These are phyloP conservation scores for Elongisporangium undulatum DNA, from an alignment of 352 stramenopile genomes.

Conservation along the genomic window DNA sequence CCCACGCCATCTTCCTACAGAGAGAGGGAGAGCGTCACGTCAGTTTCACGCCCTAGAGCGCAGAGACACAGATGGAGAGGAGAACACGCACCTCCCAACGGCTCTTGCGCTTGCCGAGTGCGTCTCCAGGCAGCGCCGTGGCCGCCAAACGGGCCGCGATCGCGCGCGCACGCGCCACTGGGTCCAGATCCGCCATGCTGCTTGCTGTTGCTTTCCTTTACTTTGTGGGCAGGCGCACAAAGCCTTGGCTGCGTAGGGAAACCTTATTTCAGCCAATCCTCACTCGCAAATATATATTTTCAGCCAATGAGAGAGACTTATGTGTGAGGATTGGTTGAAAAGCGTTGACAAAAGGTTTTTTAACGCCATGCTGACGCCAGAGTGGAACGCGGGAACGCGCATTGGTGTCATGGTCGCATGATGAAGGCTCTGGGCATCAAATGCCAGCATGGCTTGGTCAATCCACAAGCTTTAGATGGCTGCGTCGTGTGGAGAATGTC, in stretches of 20 bases:
- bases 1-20: constrained; percentile 28
- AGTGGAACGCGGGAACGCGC: background rate
- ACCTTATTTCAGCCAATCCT: constrained; percentile 39
- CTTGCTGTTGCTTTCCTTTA: background rate
- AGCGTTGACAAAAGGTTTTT: background rate
- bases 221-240: background rate
- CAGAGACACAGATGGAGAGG: constrained; percentile 1
- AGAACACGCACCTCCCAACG: constrained; percentile 66
- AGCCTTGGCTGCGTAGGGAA: background rate
- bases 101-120: constrained; percentile 80
- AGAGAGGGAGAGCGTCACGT: background rate
- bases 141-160: constrained; percentile 79
- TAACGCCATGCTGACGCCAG: background rate
- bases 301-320: background rate
- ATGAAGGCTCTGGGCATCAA: background rate
- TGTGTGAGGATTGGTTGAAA: background rate
- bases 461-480: background rate
- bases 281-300: too few relatives aligned
- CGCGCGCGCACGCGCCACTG: constrained; percentile 72
- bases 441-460: background rate
- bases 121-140: constrained; percentile 60
- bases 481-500: background rate
- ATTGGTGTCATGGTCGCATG: background rate
- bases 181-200: constrained; percentile 58
- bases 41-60: constrained; percentile 22